Evolutionary conservation across 164 flowering plant genomes (phyloP), one percentile per base, ranked within the genome.

Genomic region (Berberis thunbergii): DNA sequence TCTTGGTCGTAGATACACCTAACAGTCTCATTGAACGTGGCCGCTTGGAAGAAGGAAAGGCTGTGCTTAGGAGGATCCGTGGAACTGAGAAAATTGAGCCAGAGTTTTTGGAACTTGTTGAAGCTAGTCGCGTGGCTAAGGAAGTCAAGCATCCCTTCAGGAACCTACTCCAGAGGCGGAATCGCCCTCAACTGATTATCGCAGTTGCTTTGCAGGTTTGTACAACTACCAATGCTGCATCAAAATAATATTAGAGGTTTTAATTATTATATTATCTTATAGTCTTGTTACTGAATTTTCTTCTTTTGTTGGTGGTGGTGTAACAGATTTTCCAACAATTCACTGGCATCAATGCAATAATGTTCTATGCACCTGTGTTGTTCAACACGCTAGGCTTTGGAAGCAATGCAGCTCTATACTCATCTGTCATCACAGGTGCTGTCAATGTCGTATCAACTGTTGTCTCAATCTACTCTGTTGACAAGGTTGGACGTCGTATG

Each of bases 261-360:
- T 26, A 26, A 26, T 26, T 26, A 26, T 26, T 26, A 26, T 26
- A 26, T 26, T 26, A 26, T 26, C 26, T 26, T 26, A 26, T 26
- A 26, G 26, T 26, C 26, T 26, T 26, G 26, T 26, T 26, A 26
- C 26, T 52, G 2, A 52, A 7, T 52, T 26, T 52, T 52, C n/a
- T 52, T 52, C 8, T 52, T 52, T 52, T 10, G 11, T 10, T 52
- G 54, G 39, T 59, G 50, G 9, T 61, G 49, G 10, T 56, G 7
- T 7, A 63, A 62, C 91, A 91, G 94, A 72, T 92, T 56, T 93
- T 93, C 84, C 98, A 92, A 66, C 98, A 89, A 69, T 80, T 80
- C 67, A 89, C 98, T 0, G 98, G 98, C 57, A 93, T 93, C 73
- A 93, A 93, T 48, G 94, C 97, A n/a, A 89, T 93, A 54, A 93